A percentile compares a stretch with the other conserved stretches of the same genome.
Evolutionary conservation across 2,329 filamentous ascomycete species (phyloP).

Genomic region (Aspergillus fijiensis): DNA sequence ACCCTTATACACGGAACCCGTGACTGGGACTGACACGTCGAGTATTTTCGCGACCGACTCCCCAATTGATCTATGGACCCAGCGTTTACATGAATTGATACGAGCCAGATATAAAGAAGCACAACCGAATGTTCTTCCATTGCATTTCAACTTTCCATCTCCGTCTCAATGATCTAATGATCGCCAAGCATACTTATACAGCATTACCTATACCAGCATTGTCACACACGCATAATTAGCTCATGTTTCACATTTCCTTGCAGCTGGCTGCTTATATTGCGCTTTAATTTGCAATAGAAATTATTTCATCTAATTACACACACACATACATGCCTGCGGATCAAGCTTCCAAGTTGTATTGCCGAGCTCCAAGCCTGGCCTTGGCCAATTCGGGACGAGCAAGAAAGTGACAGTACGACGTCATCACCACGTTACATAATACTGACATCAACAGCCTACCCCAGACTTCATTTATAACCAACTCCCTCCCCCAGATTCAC

Average conservation of each 20-base stretch:
- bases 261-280: not conserved
- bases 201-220: not conserved
- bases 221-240: not conserved
- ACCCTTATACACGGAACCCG: slow-evolving; percentile 24
- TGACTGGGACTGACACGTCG: slow-evolving; percentile 14
- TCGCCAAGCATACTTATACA: not conserved
- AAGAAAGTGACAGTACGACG: not conserved
- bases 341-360: not conserved
- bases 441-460: slow-evolving; percentile 19
- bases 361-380: not conserved
- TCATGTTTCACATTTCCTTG: not conserved
- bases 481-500: not conserved
- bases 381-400: not conserved
- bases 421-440: slow-evolving; percentile 19
- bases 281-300: not conserved
- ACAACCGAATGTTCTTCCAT: not conserved
- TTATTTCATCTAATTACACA: too few species aligned
- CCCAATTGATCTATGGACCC: slow-evolving; percentile 19
- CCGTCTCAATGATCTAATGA: not conserved
- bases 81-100: slow-evolving; percentile 18
- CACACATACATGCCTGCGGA: too few species aligned
- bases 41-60: slow-evolving; percentile 3
- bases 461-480: slow-evolving; percentile 1
- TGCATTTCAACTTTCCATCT: slow-evolving; percentile 22
- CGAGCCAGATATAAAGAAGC: slow-evolving; percentile 20